These are phyloP conservation scores for Davidsoniella eucalypti DNA, from an alignment of 2,329 filamentous ascomycete genomes.

Conservation along the genomic window DNA sequence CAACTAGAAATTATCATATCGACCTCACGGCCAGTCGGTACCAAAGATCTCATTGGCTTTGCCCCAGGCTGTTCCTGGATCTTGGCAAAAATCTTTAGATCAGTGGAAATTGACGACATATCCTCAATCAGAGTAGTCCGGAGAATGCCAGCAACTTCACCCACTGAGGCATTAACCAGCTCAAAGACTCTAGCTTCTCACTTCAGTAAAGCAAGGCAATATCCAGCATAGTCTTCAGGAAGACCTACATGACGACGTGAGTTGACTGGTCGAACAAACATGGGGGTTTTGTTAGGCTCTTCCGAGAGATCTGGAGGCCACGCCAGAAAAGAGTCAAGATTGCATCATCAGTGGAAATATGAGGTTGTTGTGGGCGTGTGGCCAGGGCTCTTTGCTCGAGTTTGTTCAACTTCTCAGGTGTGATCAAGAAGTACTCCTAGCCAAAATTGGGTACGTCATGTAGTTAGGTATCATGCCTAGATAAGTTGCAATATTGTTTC, in stretches of 20 bases:
- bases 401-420: not conserved
- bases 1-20: not conserved
- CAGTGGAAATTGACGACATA: not conserved
- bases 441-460: not conserved
- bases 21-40: not conserved
- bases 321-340: not conserved
- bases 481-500: too few relatives aligned
- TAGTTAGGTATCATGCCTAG: not conserved
- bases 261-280: too few relatives aligned
- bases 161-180: not conserved
- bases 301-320: not conserved
- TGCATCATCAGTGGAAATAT: slow-evolving; percentile 1
- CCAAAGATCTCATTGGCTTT: not conserved
- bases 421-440: not conserved
- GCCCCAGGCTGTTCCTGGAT: not conserved
- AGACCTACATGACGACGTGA: too few relatives aligned
- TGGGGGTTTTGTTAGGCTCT: not conserved
- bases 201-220: not conserved
- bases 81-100: not conserved
- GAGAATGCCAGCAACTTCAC: not conserved
- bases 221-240: too few relatives aligned
- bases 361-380: not conserved
- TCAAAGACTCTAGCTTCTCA: not conserved
- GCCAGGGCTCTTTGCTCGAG: too few relatives aligned
- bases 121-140: not conserved